phyloP scores from a whole-genome alignment of 2,329 filamentous ascomycete species.

The Raffaelea arxii region DNA sequence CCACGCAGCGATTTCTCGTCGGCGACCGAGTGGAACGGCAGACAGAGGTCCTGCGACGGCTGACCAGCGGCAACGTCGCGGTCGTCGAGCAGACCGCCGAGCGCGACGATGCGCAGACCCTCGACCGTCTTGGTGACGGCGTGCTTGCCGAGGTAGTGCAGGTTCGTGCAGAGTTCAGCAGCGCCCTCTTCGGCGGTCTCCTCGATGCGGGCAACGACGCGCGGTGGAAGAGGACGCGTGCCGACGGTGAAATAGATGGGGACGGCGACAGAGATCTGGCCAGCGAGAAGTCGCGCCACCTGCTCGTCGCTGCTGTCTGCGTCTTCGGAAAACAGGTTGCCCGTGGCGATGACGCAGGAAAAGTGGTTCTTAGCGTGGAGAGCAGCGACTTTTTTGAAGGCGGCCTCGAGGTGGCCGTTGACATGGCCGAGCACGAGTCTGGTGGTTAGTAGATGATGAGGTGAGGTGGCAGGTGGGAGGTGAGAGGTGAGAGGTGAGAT shows the following conservation, averaged over 20 bases:
- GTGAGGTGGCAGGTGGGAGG: neutral
- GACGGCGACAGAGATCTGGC: constrained; percentile 64
- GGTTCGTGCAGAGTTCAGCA: constrained; percentile 64
- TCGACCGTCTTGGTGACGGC: constrained; percentile 83
- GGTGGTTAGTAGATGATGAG: neutral
- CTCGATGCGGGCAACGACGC: constrained; percentile 59
- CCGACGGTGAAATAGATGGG: constrained; percentile 89
- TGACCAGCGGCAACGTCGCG: constrained; percentile 27
- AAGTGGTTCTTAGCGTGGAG: constrained; percentile 86
- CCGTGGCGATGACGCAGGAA: constrained; percentile 71
- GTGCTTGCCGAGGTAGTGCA: constrained; percentile 82
- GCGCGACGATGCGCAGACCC: constrained; percentile 74
- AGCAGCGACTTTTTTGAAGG: constrained; percentile 69
- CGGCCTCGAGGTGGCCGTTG: constrained; percentile 65
- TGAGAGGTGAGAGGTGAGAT: neutral
- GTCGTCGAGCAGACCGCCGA: constrained; percentile 66
- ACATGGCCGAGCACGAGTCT: constrained; percentile 77
- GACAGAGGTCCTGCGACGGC: constrained; percentile 60
- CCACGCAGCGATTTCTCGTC: constrained; percentile 70
- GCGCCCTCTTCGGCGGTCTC: constrained; percentile 24
- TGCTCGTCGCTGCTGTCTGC: constrained; percentile 28
- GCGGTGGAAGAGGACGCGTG: constrained; percentile 57
- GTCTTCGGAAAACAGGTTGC: constrained; percentile 69
- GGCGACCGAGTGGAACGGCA: constrained; percentile 66
- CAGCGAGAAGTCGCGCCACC: constrained; percentile 57